Conservation (phyloP, 768 basidiomycete genomes). For the Amanita pseudoporphyria region DNA sequence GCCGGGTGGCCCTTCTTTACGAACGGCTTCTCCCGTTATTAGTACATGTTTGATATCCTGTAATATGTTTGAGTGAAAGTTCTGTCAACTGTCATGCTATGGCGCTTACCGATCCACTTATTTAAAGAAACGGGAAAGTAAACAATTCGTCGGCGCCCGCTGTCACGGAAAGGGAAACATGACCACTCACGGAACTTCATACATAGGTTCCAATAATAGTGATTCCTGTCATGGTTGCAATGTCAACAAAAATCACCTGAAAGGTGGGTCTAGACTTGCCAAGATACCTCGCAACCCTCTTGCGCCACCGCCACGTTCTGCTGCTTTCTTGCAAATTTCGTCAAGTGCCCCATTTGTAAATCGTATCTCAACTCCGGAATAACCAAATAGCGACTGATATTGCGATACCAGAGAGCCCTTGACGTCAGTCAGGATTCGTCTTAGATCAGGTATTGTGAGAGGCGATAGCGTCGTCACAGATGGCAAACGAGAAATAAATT, state of each 20-base stretch:
- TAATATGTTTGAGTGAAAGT: neutral
- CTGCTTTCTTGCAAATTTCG: conserved; percentile 73
- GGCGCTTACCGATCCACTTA: conserved; percentile 55
- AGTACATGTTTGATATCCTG: conserved; percentile 79
- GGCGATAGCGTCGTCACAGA: conserved; percentile 80
- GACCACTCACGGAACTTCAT: conserved; percentile 72
- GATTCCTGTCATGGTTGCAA: conserved; percentile 48
- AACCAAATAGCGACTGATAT: conserved; percentile 75
- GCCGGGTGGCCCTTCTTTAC: conserved; percentile 48
- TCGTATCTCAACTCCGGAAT: conserved; percentile 76
- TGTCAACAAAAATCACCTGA: neutral
- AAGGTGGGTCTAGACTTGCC: conserved; percentile 31
- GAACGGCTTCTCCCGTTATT: conserved; percentile 63
- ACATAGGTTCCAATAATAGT: conserved; percentile 84
- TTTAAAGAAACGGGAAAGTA: conserved; percentile 1
- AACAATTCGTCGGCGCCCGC: neutral
- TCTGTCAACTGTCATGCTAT: conserved; percentile 5
- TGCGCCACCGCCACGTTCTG: conserved; percentile 81
- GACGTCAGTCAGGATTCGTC: conserved; percentile 88
- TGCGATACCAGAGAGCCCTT: conserved; percentile 87
- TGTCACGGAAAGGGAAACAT: conserved; percentile 1
- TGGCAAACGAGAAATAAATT: conserved; percentile 91
- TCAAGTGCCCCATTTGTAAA: conserved; percentile 78
- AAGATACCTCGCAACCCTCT: conserved; percentile 84
- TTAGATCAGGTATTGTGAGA: conserved; percentile 71